Base-by-base conservation (phyloP, 2,329 filamentous ascomycete species). In the Phaeosphaeria sp. region DNA sequence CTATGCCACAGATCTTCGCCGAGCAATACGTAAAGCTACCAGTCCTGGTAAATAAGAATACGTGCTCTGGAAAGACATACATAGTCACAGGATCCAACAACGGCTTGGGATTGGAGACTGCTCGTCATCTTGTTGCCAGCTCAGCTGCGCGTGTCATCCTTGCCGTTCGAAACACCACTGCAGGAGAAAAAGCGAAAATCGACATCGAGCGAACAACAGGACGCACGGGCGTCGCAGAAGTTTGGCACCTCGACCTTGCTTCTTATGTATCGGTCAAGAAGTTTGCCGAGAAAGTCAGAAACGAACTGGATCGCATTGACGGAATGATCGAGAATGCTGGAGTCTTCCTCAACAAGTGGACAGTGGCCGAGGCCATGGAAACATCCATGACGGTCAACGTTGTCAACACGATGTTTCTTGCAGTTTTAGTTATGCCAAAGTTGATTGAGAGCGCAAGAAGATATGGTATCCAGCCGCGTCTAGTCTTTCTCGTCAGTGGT, bases 61-160 rank as follows among this genome's bases (percentile, higher is more conserved):
- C 41, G 13, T 56, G 70, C 33, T 46, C 69, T 2, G 65, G 67
- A 6, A 68, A 70, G 53, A 78, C 78, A 1, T 70, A 79, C 54
- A 76, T 83, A 23, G 76, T 83, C 1, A 84, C 82, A 0, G 81
- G 82, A 42, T 72, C 77, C 6, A 83, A 83, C 56, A 70, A 71
- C 10, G 81, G 81, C 1, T 72, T 65, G 21, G 71, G 50, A 63
- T 69, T 55, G 39, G 53, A 66, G 43, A 55, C 59, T 5, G 73
- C 76, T 0, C 64, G 68, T 6, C 80, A 82, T 55, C 71, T 80
- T 39, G 76, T 79, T 3, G 61, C 67, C 0, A 67, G 78, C 3
- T 71, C 73, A 2, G 74, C 76, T 1, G 61, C 59, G 1, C 52
- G 52, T 0, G 67, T 83, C 22, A 81, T 83, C 55, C 65, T 83